A percentile compares a stretch with the other conserved stretches of the same genome.
phyloP scores from a whole-genome alignment of 2,329 filamentous ascomycete species.

The Sclerotinia nivalis region DNA sequence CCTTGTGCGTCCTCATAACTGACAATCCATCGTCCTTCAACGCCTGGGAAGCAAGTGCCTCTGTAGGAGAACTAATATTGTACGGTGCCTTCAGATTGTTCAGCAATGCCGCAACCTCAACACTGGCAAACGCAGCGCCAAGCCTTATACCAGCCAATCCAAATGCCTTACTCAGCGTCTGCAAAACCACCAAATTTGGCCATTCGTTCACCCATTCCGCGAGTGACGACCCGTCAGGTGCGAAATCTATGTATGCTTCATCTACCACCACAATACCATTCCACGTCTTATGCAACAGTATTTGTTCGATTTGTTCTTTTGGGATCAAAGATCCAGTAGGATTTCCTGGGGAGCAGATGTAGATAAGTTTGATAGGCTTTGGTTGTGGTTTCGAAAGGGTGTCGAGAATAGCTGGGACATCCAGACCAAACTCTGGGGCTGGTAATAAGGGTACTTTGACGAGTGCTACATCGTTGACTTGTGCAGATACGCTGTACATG shows the following conservation, averaged over 20 bases:
- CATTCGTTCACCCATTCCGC: slow-evolving; percentile 91
- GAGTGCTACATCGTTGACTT: slow-evolving; percentile 87
- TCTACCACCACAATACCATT: slow-evolving; percentile 93
- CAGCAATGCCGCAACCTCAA: slow-evolving; percentile 73
- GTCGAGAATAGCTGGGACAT: slow-evolving; percentile 66
- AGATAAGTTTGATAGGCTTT: slow-evolving; percentile 77
- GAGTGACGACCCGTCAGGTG: slow-evolving; percentile 73
- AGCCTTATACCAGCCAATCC: slow-evolving; percentile 91
- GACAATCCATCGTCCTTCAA: slow-evolving; percentile 66
- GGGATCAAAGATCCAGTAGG: slow-evolving; percentile 79
- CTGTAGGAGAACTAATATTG: slow-evolving; percentile 88
- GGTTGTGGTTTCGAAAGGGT: slow-evolving; percentile 60
- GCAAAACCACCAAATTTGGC: slow-evolving; percentile 96
- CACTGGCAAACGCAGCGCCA: slow-evolving; percentile 78
- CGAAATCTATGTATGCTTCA: slow-evolving; percentile 96
- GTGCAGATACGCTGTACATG: slow-evolving; percentile 95
- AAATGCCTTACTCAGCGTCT: slow-evolving; percentile 97
- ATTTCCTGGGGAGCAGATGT: slow-evolving; percentile 94
- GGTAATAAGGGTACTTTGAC: slow-evolving; percentile 81
- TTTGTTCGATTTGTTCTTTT: slow-evolving; percentile 69
- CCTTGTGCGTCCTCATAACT: slow-evolving; percentile 70
- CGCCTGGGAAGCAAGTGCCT: slow-evolving; percentile 73
- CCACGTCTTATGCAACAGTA: slow-evolving; percentile 87
- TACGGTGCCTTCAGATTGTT: slow-evolving; percentile 97
- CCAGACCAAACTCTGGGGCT: slow-evolving; percentile 71